Conservation (phyloP, 495 filamentous ascomycete species). For the Xylaria longipes region DNA sequence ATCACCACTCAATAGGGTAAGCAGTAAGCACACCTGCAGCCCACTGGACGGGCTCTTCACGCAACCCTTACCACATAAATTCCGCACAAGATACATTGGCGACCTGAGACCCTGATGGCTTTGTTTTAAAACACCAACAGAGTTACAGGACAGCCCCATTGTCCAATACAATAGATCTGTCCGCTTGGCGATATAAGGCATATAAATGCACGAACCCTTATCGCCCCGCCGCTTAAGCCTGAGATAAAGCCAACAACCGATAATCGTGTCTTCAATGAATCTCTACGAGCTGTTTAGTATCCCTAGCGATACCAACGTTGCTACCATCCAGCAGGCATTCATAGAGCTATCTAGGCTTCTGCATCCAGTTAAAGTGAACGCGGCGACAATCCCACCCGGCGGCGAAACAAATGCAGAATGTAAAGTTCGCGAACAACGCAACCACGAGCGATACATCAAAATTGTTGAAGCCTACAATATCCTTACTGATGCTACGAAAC, state of each 20-base stretch:
- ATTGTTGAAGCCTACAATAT: neutral
- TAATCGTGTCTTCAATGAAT: neutral
- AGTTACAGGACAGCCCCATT: neutral
- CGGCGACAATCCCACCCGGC: neutral
- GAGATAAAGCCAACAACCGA: neutral
- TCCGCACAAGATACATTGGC: no score
- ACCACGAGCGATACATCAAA: neutral
- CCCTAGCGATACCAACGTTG: neutral
- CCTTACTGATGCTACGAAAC: neutral
- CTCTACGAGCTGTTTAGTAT: neutral
- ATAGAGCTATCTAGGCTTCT: neutral
- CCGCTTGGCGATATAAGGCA: neutral
- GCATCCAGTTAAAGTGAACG: constrained; percentile 5
- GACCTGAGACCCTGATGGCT: no score
- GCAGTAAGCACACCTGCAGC: no score
- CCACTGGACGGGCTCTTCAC: no score
- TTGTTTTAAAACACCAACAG: no score
- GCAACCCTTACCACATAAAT: no score
- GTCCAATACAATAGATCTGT: neutral
- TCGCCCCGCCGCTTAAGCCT: neutral
- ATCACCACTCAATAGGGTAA: no score
- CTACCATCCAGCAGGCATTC: neutral
- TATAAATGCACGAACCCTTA: neutral
- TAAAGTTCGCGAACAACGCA: neutral
- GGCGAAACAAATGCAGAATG: neutral